These are phyloP conservation scores for Lentinula lateritia DNA, from an alignment of 768 basidiomycete genomes.

Conservation along the genomic window DNA sequence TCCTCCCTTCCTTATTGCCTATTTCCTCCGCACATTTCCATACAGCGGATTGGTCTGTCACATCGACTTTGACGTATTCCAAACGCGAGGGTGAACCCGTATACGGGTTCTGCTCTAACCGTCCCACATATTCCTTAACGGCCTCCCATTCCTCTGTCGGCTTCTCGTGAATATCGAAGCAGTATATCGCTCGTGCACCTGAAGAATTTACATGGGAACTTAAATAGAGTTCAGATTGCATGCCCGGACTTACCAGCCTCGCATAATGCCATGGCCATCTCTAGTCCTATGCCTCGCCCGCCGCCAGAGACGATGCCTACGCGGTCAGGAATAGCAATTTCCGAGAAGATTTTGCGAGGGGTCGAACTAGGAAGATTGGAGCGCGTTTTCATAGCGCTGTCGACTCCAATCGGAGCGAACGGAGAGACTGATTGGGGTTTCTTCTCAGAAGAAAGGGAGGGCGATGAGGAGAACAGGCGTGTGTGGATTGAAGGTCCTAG, in stretches of 20 bases:
- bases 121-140: slow-evolving; percentile 46
- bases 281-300: slow-evolving; percentile 72
- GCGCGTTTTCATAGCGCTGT: slow-evolving; percentile 46
- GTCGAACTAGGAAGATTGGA: slow-evolving; percentile 23
- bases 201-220: not conserved
- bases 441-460: not conserved
- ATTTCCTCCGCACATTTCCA: slow-evolving; percentile 57
- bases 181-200: slow-evolving; percentile 66
- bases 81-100: slow-evolving; percentile 21
- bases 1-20: slow-evolving; percentile 58
- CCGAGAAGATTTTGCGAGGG: slow-evolving; percentile 47
- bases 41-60: slow-evolving; percentile 53
- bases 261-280: slow-evolving; percentile 70
- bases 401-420: slow-evolving; percentile 58
- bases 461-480: not conserved
- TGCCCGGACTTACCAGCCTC: slow-evolving; percentile 36
- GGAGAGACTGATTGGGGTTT: slow-evolving; percentile 40
- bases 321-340: slow-evolving; percentile 51
- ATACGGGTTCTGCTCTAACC: slow-evolving; percentile 22
- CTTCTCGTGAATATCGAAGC: slow-evolving; percentile 52
- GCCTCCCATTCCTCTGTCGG: slow-evolving; percentile 56
- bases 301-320: slow-evolving; percentile 62
- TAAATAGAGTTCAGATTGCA: not conserved
- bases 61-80: slow-evolving; percentile 64
- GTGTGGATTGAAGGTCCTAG: not conserved